Conservation (phyloP, 192 early-diverging fungal species). For the Geranomyces michiganensis region DNA sequence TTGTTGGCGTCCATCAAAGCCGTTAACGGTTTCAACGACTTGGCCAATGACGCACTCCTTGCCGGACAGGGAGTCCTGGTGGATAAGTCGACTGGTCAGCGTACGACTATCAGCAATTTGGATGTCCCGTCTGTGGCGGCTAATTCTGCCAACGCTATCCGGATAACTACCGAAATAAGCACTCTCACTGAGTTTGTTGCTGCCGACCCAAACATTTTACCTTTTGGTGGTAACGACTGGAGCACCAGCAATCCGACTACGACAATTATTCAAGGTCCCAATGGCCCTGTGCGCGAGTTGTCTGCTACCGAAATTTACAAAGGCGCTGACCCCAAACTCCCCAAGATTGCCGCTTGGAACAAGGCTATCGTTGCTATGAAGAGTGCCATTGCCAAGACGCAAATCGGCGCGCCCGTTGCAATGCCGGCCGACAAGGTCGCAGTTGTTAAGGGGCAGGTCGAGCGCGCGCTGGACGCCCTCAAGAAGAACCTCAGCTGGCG, state of each 20-base stretch:
- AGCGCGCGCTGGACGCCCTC: background rate
- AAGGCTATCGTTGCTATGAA: constrained; percentile 1
- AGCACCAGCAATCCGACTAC: constrained; percentile 1
- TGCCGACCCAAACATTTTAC: background rate
- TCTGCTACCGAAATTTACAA: constrained; percentile 6
- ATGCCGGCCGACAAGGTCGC: background rate
- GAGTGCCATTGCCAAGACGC: background rate
- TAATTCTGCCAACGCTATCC: constrained; percentile 3
- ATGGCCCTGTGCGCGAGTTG: background rate
- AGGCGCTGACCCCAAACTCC: background rate
- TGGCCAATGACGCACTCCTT: constrained; percentile 7
- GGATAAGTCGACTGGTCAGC: background rate
- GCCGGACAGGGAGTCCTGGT: background rate
- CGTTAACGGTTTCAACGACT: constrained; percentile 8
- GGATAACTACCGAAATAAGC: constrained; percentile 7
- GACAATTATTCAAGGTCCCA: constrained; percentile 3
- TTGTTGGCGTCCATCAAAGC: background rate
- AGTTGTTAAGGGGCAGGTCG: background rate
- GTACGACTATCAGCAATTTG: background rate
- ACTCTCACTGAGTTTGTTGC: constrained; percentile 1
- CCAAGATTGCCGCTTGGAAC: constrained; percentile 12
- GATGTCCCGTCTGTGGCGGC: background rate
- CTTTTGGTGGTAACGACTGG: constrained; percentile 10
- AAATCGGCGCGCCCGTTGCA: background rate
- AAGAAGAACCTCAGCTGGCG: constrained; percentile 10